Percentiles rank a stretch among this genome's conserved stretches.
phyloP scores from a whole-genome alignment of 805 yeast species.

The Saccharomycopsis javanensis region DNA sequence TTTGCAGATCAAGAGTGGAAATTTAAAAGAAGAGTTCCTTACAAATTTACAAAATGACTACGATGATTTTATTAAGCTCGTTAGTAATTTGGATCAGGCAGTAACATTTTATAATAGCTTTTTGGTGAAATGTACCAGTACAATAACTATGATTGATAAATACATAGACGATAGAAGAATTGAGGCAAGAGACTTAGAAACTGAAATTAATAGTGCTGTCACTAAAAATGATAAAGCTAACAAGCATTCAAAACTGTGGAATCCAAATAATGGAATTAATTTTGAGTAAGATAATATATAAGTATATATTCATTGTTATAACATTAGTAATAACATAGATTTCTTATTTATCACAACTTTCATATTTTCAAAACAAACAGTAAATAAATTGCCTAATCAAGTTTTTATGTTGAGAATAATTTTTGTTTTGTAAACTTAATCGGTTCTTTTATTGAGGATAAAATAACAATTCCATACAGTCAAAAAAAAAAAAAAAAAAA shows the following conservation, averaged over 20 bases:
- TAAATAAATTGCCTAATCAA: too few relatives aligned
- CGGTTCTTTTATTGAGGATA: background rate
- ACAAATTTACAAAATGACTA: conserved; percentile 24
- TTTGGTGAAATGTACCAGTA: conserved; percentile 34
- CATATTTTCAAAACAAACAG: too few relatives aligned
- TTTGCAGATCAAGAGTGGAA: conserved; percentile 14
- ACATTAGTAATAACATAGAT: background rate
- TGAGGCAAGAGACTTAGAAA: conserved; percentile 46
- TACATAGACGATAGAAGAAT: conserved; percentile 42
- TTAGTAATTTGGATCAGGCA: conserved; percentile 58
- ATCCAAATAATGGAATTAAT: conserved; percentile 1
- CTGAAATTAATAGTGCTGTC: background rate
- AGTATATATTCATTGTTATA: background rate
- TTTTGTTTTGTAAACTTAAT: too few relatives aligned
- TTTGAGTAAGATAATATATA: background rate
- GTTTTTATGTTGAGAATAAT: background rate
- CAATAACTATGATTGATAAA: conserved; percentile 40
- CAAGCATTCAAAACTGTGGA: background rate
- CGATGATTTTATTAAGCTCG: conserved; percentile 41
- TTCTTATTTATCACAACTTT: background rate
- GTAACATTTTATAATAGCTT: conserved; percentile 60
- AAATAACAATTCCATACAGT: too few relatives aligned
- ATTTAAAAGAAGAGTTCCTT: conserved; percentile 25
- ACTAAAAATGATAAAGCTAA: background rate
- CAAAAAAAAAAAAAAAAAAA: too few relatives aligned